phyloP scores from a whole-genome alignment of 768 basidiomycete species.

The Lactarius vividus region DNA sequence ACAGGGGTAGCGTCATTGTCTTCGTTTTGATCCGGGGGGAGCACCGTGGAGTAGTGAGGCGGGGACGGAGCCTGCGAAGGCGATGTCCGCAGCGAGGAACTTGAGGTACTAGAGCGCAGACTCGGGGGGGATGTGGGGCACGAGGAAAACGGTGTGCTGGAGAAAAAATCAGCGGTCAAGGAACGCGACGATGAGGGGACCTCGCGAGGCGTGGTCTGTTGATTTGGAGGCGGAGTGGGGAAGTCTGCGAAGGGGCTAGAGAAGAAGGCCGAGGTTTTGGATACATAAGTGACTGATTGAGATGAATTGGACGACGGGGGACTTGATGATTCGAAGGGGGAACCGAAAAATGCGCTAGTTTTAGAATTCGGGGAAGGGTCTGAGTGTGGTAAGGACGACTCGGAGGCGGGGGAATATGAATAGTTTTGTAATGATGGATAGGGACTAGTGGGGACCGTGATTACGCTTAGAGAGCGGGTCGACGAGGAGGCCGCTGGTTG shows the following conservation, averaged over 20 bases:
- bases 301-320: slow-evolving; percentile 10
- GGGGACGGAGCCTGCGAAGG: slow-evolving; percentile 21
- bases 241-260: slow-evolving; percentile 17
- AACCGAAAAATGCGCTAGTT: slow-evolving; percentile 26
- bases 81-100: slow-evolving; percentile 19
- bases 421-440: slow-evolving; percentile 11
- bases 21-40: slow-evolving; percentile 4
- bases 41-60: background rate
- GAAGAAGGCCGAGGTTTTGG: slow-evolving; percentile 28
- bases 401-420: slow-evolving; percentile 15
- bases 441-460: background rate
- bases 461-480: slow-evolving; percentile 12
- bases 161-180: slow-evolving; percentile 26
- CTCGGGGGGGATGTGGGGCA: slow-evolving; percentile 26
- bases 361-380: slow-evolving; percentile 19
- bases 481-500: slow-evolving; percentile 9
- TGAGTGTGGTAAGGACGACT: slow-evolving; percentile 12
- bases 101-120: slow-evolving; percentile 27
- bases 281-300: slow-evolving; percentile 14
- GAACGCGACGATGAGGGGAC: slow-evolving; percentile 16
- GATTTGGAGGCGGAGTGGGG: slow-evolving; percentile 10
- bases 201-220: slow-evolving; percentile 11
- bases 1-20: slow-evolving; percentile 18
- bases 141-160: slow-evolving; percentile 8
- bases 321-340: slow-evolving; percentile 13